Base-by-base conservation (phyloP, 495 filamentous ascomycete genomes). In the Aspergillus avenaceus region DNA sequence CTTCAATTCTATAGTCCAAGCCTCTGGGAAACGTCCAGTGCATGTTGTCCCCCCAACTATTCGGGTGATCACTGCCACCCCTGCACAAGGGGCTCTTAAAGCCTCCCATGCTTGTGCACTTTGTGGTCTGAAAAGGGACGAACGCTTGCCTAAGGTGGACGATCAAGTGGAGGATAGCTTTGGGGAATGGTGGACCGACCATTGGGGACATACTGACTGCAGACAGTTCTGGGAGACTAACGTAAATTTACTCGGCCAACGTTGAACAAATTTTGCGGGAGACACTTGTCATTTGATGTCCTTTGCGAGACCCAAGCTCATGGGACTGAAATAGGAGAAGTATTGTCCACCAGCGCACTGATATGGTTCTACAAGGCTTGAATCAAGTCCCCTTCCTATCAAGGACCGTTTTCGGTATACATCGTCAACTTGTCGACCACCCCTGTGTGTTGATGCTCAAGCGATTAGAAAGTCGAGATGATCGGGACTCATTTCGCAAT, bases 171-270 rank as follows among this genome's bases (percentile, higher is more conserved):
- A 89, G 54, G 93, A 96, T 70, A 90, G 84, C 65, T 91, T 95
- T 72, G 89, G 88, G 31, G 91, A 97, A 67, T 97, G 90, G 90
- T 98, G 93, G 93, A 76, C 86, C 12, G 88, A 95, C 28, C 84
- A 91, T 66, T 95, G 90, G 90, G 84, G 86, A 36, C 86, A 96
- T 71, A 69, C 83, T 13, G 80, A 80, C 46, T 98, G 93, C 66
- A 78, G 79, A 60, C 80, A 79, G 47, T 97, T 96, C 58, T 98
- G 93, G 93, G 70, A 86, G 42, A 76, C 79, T 55, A 84, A 95
- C 66, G 84, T 82, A 57, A 68, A 69, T 16, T 69, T 75, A 43
- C 72, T 95, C 56, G 73, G 74, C 55, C 81, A 85, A 64, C 76
- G 84, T 55, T 92, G 65, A 80, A 50, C 11, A 5, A 27, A 21